Conservation (phyloP, 2,329 filamentous ascomycete species). For the Colletotrichum sansevieriae region DNA sequence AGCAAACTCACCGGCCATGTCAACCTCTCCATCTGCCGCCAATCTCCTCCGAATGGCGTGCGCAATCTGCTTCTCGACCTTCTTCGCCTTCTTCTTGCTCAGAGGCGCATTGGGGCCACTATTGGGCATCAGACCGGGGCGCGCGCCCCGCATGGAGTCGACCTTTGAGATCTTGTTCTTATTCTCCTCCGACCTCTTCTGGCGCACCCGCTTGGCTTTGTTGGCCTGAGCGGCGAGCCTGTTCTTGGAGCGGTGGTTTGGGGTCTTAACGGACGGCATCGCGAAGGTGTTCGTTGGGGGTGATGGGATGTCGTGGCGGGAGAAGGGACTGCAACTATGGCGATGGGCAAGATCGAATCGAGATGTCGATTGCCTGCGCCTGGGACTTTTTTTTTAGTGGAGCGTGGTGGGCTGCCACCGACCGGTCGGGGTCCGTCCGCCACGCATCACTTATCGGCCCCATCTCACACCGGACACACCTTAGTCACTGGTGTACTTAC, state of each 20-base stretch:
- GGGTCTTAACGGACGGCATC: constrained; percentile 71
- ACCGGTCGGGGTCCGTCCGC: constrained; percentile 18
- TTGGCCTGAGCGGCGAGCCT: constrained; percentile 61
- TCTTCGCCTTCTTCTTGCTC: constrained; percentile 68
- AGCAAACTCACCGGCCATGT: constrained; percentile 59
- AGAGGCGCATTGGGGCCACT: constrained; percentile 65
- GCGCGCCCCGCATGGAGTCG: constrained; percentile 63
- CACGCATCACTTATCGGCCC: constrained; percentile 8
- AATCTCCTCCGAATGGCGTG: constrained; percentile 66
- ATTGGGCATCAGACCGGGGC: constrained; percentile 66
- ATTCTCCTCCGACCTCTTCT: constrained; percentile 56
- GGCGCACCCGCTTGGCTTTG: constrained; percentile 58
- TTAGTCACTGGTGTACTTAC: not conserved
- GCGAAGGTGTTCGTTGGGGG: constrained; percentile 36
- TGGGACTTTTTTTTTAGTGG: constrained; percentile 36
- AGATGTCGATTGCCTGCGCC: not conserved
- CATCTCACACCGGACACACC: not conserved
- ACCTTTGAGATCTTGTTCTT: constrained; percentile 56
- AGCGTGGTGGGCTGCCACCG: constrained; percentile 22
- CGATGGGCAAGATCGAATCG: not conserved
- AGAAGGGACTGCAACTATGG: not conserved
- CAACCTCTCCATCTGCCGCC: constrained; percentile 62
- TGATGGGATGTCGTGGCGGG: not conserved
- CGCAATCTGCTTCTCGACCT: constrained; percentile 66
- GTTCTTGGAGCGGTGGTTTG: constrained; percentile 69